Conservation (phyloP, 257 asterid genomes). For the Solanum sejunctum region DNA sequence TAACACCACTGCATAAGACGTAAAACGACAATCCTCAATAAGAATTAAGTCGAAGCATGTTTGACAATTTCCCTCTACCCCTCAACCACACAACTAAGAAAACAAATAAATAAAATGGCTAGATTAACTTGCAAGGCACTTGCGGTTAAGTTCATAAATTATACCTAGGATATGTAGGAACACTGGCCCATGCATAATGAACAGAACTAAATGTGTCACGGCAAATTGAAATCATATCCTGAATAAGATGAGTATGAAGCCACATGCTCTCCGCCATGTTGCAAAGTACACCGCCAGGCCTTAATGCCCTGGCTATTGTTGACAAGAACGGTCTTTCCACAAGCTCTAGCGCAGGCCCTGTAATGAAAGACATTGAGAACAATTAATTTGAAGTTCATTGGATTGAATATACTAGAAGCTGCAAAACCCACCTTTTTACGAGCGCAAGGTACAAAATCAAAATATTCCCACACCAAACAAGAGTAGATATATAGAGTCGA, state of each 20-base stretch:
- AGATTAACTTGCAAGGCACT: background rate
- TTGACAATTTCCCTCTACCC: background rate
- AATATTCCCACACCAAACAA: background rate
- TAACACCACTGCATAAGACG: slow-evolving; percentile 55
- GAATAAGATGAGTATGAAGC: slow-evolving; percentile 95
- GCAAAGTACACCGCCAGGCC: slow-evolving; percentile 95
- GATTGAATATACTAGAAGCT: background rate
- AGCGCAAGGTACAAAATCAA: background rate
- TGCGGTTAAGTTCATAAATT: background rate
- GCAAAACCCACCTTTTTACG: background rate
- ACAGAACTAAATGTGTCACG: slow-evolving; percentile 76
- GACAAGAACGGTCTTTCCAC: slow-evolving; percentile 90
- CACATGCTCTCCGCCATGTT: slow-evolving; percentile 99
- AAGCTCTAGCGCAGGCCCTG: slow-evolving; percentile 96
- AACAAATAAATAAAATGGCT: background rate
- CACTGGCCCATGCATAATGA: slow-evolving; percentile 89
- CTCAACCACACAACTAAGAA: background rate
- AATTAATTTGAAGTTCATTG: background rate
- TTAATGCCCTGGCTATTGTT: slow-evolving; percentile 68
- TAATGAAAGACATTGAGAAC: background rate
- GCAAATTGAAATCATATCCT: slow-evolving; percentile 73
- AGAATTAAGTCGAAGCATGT: background rate
- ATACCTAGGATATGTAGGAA: slow-evolving; percentile 96
- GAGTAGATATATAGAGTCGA: background rate
- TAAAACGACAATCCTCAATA: background rate